These are phyloP conservation scores for Cronartium ribicola DNA, from an alignment of 1,284 basidiomycete genomes.

Conservation along the genomic window DNA sequence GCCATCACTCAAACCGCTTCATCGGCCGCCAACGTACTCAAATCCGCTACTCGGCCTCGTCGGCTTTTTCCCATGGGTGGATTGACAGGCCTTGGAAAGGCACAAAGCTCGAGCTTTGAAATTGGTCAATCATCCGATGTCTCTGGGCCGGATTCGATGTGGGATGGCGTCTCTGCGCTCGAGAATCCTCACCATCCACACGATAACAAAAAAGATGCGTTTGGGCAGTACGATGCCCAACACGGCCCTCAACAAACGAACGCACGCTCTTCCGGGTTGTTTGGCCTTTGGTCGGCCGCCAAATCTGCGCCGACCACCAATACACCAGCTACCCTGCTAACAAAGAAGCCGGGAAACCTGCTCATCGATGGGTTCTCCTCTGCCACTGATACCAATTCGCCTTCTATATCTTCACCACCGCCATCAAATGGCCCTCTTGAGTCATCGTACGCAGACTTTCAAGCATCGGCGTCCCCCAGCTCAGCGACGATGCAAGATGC, in stretches of 20 bases:
- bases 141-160: background rate
- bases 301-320: background rate
- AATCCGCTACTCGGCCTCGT: conserved; percentile 17
- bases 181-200: conserved; percentile 12
- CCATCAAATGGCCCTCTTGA: background rate
- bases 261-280: conserved; percentile 21
- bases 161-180: conserved; percentile 16
- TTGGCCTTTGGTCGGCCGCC: conserved; percentile 17
- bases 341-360: conserved; percentile 1
- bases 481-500: conserved; percentile 19
- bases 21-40: conserved; percentile 9
- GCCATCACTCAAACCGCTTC: conserved; percentile 27
- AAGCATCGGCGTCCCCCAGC: conserved; percentile 12
- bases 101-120: conserved; percentile 2
- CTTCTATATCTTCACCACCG: background rate
- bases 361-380: background rate
- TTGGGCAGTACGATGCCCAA: conserved; percentile 4
- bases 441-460: background rate
- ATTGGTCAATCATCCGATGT: background rate
- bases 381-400: background rate
- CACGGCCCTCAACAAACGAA: conserved; percentile 10
- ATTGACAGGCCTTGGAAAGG: background rate
- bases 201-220: background rate
- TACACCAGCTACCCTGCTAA: conserved; percentile 13
- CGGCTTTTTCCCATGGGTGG: conserved; percentile 1